phyloP scores from a whole-genome alignment of 2,329 filamentous ascomycete species.

The Arthroderma sp. region DNA sequence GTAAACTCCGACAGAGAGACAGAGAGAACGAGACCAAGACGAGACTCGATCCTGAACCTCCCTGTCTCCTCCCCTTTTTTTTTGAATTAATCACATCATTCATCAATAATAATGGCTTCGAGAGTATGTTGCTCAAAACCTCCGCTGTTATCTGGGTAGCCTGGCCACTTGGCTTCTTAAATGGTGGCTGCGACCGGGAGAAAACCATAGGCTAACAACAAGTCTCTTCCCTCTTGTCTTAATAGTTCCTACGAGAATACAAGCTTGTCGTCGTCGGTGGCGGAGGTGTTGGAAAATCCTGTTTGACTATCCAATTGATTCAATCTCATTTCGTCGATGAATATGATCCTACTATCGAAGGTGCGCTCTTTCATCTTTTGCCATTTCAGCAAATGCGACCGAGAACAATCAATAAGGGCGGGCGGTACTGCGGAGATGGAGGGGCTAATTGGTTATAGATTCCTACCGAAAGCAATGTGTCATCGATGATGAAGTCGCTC shows the following conservation, averaged over 20 bases:
- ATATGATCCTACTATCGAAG: conserved; percentile 99
- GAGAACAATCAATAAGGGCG: too few relatives aligned
- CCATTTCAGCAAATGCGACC: background rate
- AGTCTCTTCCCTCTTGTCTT: conserved; percentile 1
- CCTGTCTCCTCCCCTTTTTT: too few relatives aligned
- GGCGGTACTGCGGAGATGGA: too few relatives aligned
- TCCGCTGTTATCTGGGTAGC: too few relatives aligned
- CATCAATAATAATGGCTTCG: too few relatives aligned
- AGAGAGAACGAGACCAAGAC: too few relatives aligned
- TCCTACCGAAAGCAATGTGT: conserved; percentile 99
- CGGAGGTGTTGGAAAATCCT: conserved; percentile 97
- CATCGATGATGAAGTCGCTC: conserved; percentile 93
- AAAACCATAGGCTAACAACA: background rate
- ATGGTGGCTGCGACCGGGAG: too few relatives aligned
- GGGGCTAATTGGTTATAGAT: conserved; percentile 42
- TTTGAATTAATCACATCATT: too few relatives aligned
- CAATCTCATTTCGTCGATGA: conserved; percentile 98
- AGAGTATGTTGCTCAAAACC: too few relatives aligned
- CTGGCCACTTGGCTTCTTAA: too few relatives aligned
- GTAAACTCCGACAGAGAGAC: too few relatives aligned
- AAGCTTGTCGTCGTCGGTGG: conserved; percentile 95
- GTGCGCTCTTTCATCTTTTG: conserved; percentile 34
- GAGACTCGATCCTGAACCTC: too few relatives aligned
- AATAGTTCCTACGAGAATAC: conserved; percentile 75
- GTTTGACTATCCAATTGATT: conserved; percentile 92